Conservation (phyloP, 371 early-diverging fungal species). For the Mucor mucedo region DNA sequence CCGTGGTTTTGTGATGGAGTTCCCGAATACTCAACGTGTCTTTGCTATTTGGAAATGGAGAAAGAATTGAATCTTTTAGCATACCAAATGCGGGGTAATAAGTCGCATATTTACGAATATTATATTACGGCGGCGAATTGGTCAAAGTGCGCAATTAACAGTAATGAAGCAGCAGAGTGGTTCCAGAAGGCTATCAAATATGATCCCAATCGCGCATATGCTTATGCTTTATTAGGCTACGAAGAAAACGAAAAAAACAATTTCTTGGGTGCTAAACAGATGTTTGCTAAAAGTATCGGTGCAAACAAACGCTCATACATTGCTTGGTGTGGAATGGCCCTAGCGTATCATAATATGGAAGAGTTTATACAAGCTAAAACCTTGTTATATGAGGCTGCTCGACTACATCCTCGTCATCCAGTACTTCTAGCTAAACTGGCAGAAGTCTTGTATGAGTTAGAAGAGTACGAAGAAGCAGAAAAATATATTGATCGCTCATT, state of each 20-base stretch:
- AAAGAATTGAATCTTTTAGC: constrained; percentile 47
- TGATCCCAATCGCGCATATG: constrained; percentile 41
- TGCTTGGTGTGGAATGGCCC: constrained; percentile 42
- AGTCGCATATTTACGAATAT: constrained; percentile 41
- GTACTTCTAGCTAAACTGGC: constrained; percentile 39
- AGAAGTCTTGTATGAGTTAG: constrained; percentile 27
- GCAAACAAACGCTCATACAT: constrained; percentile 39
- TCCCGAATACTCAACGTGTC: constrained; percentile 47
- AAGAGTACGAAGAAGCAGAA: constrained; percentile 16
- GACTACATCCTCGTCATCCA: constrained; percentile 43
- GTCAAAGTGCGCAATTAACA: constrained; percentile 35
- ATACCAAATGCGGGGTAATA: constrained; percentile 44
- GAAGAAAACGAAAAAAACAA: constrained; percentile 47
- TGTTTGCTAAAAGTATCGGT: constrained; percentile 39
- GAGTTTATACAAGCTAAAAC: constrained; percentile 31
- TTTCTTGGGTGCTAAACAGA: constrained; percentile 37
- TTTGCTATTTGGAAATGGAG: constrained; percentile 48
- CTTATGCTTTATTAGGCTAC: constrained; percentile 43
- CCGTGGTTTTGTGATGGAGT: constrained; percentile 53
- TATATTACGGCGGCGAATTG: constrained; percentile 53
- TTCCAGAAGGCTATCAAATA: constrained; percentile 44
- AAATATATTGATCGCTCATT: too few relatives aligned
- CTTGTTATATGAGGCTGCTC: constrained; percentile 35
- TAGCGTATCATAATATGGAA: constrained; percentile 35
- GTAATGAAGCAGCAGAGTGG: constrained; percentile 43